These are phyloP conservation scores for Dactylellina drechsleri DNA, from an alignment of 2,329 filamentous ascomycete genomes.

Conservation along the genomic window DNA sequence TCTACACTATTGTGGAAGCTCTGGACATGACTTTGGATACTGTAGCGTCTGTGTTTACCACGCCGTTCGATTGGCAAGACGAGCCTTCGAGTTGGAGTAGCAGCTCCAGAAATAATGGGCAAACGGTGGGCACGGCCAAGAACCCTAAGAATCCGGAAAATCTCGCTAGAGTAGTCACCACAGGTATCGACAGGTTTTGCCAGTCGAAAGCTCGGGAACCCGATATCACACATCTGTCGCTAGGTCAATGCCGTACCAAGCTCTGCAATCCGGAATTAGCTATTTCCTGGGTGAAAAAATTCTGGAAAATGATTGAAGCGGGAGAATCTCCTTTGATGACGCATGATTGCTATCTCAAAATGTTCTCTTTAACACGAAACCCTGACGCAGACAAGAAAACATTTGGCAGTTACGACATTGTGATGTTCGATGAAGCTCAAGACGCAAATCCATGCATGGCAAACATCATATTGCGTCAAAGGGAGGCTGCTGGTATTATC, in stretches of 20 bases:
- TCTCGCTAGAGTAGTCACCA: constrained; percentile 39
- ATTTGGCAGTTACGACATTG: constrained; percentile 55
- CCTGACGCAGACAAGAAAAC: constrained; percentile 41
- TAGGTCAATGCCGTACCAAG: constrained; percentile 39
- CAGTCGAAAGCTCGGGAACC: constrained; percentile 38
- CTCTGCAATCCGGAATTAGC: constrained; percentile 50
- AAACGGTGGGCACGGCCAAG: constrained; percentile 23
- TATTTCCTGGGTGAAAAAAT: constrained; percentile 26
- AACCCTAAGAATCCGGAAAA: constrained; percentile 46
- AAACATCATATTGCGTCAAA: constrained; percentile 55
- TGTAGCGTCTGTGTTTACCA: constrained; percentile 39
- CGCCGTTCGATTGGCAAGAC: constrained; percentile 34
- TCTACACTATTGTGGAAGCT: constrained; percentile 24
- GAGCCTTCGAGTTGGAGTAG: constrained; percentile 2
- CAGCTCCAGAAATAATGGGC: not conserved
- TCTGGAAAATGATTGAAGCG: constrained; percentile 53
- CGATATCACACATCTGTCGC: constrained; percentile 27
- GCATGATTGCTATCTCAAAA: constrained; percentile 57
- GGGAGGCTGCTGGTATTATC: constrained; percentile 51
- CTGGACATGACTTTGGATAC: constrained; percentile 29
- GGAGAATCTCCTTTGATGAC: constrained; percentile 49
- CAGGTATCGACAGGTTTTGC: constrained; percentile 46
- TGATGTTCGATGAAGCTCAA: constrained; percentile 58
- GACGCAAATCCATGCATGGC: constrained; percentile 56
- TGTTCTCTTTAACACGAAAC: constrained; percentile 49